Base-by-base conservation (phyloP, 2,329 filamentous ascomycete species). In the Chaetothyriales sp. region DNA sequence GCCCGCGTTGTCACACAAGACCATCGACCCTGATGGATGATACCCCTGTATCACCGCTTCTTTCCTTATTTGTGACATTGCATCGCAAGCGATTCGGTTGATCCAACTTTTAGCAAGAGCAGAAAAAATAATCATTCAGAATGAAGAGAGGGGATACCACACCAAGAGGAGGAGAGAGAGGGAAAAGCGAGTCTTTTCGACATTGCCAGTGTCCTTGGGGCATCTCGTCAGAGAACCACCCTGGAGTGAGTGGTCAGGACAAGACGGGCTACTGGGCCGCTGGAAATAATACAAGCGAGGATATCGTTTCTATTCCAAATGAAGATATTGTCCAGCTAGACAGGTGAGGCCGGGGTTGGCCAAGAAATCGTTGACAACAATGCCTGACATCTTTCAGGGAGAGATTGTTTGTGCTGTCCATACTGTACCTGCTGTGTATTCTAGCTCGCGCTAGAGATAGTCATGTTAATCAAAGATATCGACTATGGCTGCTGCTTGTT, bases 21-120 rank as follows among this genome's bases (percentile, higher is more conserved):
- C 19, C 19, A 18, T 47, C 20, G 15, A 22, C 45, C 26, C 19
- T 47, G 18, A 47, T 15, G 18, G 25, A 18, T 47, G 45, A 47
- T 47, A 47, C 45, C 45, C 45, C 43, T 47, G 45, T 47, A 47
- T 47, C 45, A 47, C 18, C 22, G 45, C 20, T 47, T 28, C 45
- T 26, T 18, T 47, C 26, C 45, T 22, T 47, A 18, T 47, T 18
- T 18, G 28, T 47, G 18, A 18, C 10, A 32, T 47, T 47, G 45
- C 45, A 47, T 47, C 45, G 45, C 45, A 47, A 47, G 45, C 45
- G 45, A 47, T 18, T 26, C 8, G 18, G 18, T 25, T 47, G 18
- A 36, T 10, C 43, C 12, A 20, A 47, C 18, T 32, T 25, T 25
- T 26, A 47, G 18, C 20, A 47, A 9, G 9, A 32, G 26, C 20